Conservation (phyloP, 495 filamentous ascomycete species). For the Podospora conica region DNA sequence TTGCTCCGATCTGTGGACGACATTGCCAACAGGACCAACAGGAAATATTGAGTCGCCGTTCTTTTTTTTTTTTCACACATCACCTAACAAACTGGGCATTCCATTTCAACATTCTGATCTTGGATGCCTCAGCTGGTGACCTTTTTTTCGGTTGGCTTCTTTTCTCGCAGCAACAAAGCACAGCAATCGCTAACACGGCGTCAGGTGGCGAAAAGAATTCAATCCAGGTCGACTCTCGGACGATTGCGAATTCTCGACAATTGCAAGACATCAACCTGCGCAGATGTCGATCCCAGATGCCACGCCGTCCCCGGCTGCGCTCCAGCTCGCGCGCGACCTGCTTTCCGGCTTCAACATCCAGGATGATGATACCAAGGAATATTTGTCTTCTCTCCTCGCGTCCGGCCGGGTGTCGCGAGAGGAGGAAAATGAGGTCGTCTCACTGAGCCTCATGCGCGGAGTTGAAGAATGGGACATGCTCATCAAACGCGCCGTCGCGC, state of each 20-base stretch:
- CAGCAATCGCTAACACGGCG: not conserved
- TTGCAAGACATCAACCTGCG: not conserved
- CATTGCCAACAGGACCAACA: not conserved
- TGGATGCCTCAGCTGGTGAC: not conserved
- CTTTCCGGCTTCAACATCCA: conserved; percentile 29
- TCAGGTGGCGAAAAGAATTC: not conserved
- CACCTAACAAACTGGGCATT: not conserved
- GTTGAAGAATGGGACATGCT: conserved; percentile 33
- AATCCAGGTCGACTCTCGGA: not conserved
- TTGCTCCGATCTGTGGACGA: not conserved
- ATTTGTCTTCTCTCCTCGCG: conserved; percentile 19
- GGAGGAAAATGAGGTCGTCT: conserved; percentile 21
- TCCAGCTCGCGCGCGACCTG: not conserved
- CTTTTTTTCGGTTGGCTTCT: not conserved
- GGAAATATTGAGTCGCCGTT: not conserved
- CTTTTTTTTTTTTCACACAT: not conserved
- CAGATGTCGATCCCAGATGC: not conserved
- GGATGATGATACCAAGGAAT: conserved; percentile 20
- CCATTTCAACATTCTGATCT: not conserved
- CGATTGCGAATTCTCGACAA: no score
- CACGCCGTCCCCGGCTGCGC: not conserved
- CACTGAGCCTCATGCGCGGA: conserved; percentile 23
- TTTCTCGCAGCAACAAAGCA: no score
- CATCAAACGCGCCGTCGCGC: conserved; percentile 23
- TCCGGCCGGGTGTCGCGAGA: conserved; percentile 17